Evolutionary conservation across 768 basidiomycete genomes (phyloP).

Genomic region (Pisolithus tinctorius): DNA sequence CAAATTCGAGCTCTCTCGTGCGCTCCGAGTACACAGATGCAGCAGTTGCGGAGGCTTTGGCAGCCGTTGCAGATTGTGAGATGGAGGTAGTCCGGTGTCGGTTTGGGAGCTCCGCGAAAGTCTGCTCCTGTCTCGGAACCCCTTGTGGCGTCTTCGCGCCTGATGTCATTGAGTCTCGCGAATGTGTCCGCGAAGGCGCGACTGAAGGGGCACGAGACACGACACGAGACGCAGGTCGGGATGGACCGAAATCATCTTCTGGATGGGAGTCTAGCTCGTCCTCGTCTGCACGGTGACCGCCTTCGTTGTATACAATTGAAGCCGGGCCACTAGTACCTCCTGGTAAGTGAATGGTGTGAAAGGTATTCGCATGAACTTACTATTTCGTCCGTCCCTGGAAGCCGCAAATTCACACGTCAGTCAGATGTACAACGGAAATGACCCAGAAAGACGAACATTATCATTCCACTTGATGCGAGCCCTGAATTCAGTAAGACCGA

Average conservation of each 20-base stretch:
- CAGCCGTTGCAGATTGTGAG: slow-evolving; percentile 11
- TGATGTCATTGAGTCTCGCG: slow-evolving; percentile 35
- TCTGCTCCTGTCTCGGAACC: slow-evolving; percentile 18
- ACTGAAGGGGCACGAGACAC: slow-evolving; percentile 40
- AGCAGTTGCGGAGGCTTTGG: slow-evolving; percentile 7
- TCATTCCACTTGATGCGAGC: slow-evolving; percentile 81
- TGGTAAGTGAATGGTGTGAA: background rate
- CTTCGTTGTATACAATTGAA: slow-evolving; percentile 76
- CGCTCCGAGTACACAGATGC: slow-evolving; percentile 18
- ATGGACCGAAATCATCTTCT: slow-evolving; percentile 50
- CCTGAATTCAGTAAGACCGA: slow-evolving; percentile 76
- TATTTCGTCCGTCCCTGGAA: slow-evolving; percentile 62
- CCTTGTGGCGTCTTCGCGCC: slow-evolving; percentile 27
- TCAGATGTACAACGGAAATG: background rate
- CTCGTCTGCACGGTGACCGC: slow-evolving; percentile 67
- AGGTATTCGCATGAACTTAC: slow-evolving; percentile 34
- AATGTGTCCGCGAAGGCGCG: slow-evolving; percentile 48
- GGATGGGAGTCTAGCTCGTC: slow-evolving; percentile 61
- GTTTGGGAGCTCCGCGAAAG: slow-evolving; percentile 24
- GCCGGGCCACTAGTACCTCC: slow-evolving; percentile 57
- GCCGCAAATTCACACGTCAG: background rate
- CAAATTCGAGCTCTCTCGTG: slow-evolving; percentile 17
- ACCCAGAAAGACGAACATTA: slow-evolving; percentile 42
- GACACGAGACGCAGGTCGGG: slow-evolving; percentile 25
- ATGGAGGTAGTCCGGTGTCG: slow-evolving; percentile 19